A percentile compares a stretch with the other conserved stretches of the same genome.
Evolutionary conservation across 208 protist genomes (phyloP).

Genomic region (Trypanosoma mega): DNA sequence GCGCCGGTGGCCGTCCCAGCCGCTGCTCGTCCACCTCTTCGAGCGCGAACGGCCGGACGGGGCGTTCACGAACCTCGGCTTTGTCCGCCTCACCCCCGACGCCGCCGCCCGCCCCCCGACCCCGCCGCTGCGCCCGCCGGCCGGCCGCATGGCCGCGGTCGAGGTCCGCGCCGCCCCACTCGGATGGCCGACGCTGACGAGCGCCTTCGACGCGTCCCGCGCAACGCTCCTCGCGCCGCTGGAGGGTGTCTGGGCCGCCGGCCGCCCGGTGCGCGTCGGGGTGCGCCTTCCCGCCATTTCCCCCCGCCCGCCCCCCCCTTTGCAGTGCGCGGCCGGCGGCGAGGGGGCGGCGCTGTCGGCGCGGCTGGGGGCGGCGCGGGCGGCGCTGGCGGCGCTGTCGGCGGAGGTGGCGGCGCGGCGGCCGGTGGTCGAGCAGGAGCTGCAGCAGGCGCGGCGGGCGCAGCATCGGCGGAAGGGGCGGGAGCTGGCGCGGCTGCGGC

Average conservation of each 20-base stretch:
- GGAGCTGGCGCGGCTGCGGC: conserved; percentile 52
- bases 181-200: conserved; percentile 40
- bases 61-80: conserved; percentile 55
- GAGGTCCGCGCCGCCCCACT: neutral
- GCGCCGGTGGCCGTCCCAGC: conserved; percentile 16
- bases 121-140: neutral
- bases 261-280: neutral
- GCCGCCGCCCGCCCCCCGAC: neutral
- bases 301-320: conserved; percentile 1
- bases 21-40: conserved; percentile 54
- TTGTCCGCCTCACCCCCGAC: conserved; percentile 39
- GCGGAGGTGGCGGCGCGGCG: neutral
- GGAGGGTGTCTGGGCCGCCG: neutral
- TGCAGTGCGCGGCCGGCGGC: neutral
- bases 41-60: conserved; percentile 18
- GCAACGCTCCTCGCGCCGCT: conserved; percentile 42
- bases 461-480: conserved; percentile 46
- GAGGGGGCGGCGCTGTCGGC: conserved; percentile 3
- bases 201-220: conserved; percentile 42
- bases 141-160: neutral
- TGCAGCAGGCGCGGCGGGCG: conserved; percentile 19
- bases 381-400: neutral
- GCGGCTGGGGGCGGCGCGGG: neutral
- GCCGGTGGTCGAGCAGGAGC: conserved; percentile 15
- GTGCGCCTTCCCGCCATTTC: conserved; percentile 20